Evolutionary conservation across 352 stramenopile genomes (phyloP).

Genomic region (Pythium folliculosum): DNA sequence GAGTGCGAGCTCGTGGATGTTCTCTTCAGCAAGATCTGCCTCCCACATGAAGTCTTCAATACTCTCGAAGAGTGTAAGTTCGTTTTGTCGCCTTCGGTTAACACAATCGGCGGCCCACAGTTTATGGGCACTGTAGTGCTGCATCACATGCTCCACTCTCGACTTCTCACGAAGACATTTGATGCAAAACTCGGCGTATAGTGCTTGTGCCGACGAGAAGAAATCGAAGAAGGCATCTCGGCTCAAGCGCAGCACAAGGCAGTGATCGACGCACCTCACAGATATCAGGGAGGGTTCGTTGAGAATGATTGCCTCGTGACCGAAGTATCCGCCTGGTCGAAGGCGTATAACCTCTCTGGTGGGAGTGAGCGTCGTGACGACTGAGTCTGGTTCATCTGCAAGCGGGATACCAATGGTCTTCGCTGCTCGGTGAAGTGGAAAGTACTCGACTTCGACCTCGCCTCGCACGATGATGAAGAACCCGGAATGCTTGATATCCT

Average conservation of each 20-base stretch:
- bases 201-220: constrained; percentile 50
- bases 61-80: constrained; percentile 60
- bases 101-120: constrained; percentile 66
- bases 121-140: constrained; percentile 64
- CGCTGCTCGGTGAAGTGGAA: constrained; percentile 5
- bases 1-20: constrained; percentile 50
- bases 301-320: constrained; percentile 65
- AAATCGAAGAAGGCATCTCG: constrained; percentile 50
- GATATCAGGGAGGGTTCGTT: constrained; percentile 37
- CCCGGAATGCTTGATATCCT: constrained; percentile 28
- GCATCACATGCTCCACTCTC: constrained; percentile 57
- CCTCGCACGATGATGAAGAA: constrained; percentile 58
- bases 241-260: constrained; percentile 45
- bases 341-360: constrained; percentile 37
- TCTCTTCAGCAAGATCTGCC: constrained; percentile 48
- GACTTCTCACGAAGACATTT: constrained; percentile 55
- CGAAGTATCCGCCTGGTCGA: constrained; percentile 62
- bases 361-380: background rate
- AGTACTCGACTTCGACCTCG: constrained; percentile 35
- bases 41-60: constrained; percentile 75
- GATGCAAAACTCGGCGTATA: constrained; percentile 74
- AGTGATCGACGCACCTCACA: constrained; percentile 45
- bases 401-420: background rate
- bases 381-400: background rate
- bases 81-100: constrained; percentile 40